phyloP scores from a whole-genome alignment of 2,329 filamentous ascomycete genomes.

The Cladosporium velox region DNA sequence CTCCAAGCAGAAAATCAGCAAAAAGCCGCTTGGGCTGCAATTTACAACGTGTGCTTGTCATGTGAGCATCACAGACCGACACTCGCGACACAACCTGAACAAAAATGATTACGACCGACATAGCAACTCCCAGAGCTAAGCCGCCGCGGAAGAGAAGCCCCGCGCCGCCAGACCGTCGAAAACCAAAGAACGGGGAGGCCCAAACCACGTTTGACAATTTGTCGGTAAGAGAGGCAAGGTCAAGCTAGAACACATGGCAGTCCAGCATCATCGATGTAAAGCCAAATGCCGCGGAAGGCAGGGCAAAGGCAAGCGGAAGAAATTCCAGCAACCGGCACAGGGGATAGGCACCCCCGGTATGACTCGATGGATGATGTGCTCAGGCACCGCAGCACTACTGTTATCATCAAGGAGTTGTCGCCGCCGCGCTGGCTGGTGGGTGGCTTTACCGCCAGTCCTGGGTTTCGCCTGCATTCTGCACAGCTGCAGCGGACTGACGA shows the following conservation, averaged over 20 bases:
- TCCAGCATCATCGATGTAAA: constrained; percentile 6
- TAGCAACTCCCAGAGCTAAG: constrained; percentile 6
- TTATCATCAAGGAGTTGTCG: background rate
- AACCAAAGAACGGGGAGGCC: background rate
- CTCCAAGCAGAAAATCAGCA: background rate
- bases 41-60: background rate
- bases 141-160: constrained; percentile 2
- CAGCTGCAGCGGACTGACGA: constrained; percentile 4
- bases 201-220: background rate
- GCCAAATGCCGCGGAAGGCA: background rate
- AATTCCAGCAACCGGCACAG: background rate
- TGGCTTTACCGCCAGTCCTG: constrained; percentile 14
- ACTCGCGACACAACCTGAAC: background rate
- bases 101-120: constrained; percentile 4
- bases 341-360: background rate
- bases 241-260: constrained; percentile 7
- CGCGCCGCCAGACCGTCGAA: background rate
- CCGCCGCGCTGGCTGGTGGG: background rate
- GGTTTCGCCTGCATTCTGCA: constrained; percentile 18
- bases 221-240: constrained; percentile 7
- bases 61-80: constrained; percentile 5
- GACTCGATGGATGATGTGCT: constrained; percentile 11
- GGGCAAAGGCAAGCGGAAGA: background rate
- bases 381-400: background rate
- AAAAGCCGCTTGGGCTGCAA: background rate